Evolutionary conservation across 2,329 filamentous ascomycete species (phyloP).

Genomic region (Neofusicoccum parvum): DNA sequence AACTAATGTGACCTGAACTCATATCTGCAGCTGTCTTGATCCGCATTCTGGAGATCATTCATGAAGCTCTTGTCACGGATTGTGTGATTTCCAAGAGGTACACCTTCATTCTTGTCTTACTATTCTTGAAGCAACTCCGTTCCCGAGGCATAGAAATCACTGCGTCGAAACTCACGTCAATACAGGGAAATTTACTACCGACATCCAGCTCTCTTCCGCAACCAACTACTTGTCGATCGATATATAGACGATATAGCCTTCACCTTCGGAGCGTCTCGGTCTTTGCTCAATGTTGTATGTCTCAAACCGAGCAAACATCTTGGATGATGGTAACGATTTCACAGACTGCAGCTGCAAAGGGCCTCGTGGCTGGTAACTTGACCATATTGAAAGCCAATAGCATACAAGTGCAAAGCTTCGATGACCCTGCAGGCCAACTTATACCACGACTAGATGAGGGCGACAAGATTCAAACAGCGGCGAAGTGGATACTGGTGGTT

Average conservation of each 20-base stretch:
- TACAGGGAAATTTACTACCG: slow-evolving; percentile 80
- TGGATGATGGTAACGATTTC: background rate
- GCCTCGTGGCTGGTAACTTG: slow-evolving; percentile 65
- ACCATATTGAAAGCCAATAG: slow-evolving; percentile 51
- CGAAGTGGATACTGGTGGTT: slow-evolving; percentile 69
- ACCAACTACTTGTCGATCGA: slow-evolving; percentile 68
- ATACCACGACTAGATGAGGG: slow-evolving; percentile 59
- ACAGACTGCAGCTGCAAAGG: slow-evolving; percentile 74
- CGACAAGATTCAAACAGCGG: slow-evolving; percentile 51
- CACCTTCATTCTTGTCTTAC: background rate
- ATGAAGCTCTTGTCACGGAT: slow-evolving; percentile 52
- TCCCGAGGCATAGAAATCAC: too few species aligned
- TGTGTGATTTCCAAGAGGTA: slow-evolving; percentile 60
- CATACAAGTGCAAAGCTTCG: slow-evolving; percentile 42
- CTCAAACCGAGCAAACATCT: slow-evolving; percentile 24
- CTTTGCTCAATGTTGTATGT: slow-evolving; percentile 70
- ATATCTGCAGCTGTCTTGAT: slow-evolving; percentile 52
- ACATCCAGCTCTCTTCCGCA: slow-evolving; percentile 70
- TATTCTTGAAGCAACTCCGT: too few species aligned
- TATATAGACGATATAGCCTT: slow-evolving; percentile 75
- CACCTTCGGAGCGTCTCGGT: slow-evolving; percentile 66
- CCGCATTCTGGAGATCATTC: slow-evolving; percentile 59
- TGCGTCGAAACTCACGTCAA: background rate
- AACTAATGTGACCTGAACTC: slow-evolving; percentile 11
- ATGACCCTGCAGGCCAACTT: slow-evolving; percentile 52